Percentiles rank a stretch among this genome's conserved stretches.
phyloP scores from a whole-genome alignment of 2,329 filamentous ascomycete genomes.

The Trichoderma atroviride region DNA sequence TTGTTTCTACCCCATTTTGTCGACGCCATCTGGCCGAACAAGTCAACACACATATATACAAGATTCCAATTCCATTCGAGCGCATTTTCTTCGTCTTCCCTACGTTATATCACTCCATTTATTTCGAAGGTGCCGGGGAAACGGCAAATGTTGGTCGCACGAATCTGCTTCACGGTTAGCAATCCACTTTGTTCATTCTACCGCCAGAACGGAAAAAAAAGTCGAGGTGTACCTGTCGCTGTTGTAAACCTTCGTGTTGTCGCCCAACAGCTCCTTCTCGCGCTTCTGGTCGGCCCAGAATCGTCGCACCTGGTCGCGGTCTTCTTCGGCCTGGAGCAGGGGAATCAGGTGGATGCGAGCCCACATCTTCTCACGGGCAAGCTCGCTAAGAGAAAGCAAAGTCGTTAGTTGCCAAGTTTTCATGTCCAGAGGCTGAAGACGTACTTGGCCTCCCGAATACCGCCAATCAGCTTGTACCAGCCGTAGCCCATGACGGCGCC shows the following conservation, averaged over 20 bases:
- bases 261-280: constrained; percentile 87
- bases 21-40: background rate
- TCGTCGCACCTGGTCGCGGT: constrained; percentile 89
- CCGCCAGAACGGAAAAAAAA: background rate
- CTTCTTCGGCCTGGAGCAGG: constrained; percentile 91
- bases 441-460: constrained; percentile 90
- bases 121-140: constrained; percentile 67
- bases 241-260: constrained; percentile 83
- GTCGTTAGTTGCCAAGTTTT: background rate
- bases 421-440: constrained; percentile 38
- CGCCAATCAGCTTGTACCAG: constrained; percentile 82
- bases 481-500: constrained; percentile 83
- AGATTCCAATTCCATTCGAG: constrained; percentile 9
- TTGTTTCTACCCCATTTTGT: background rate
- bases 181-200: background rate
- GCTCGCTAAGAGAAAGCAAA: constrained; percentile 63
- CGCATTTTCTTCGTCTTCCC: background rate
- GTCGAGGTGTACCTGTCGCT: constrained; percentile 84
- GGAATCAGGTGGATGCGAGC: constrained; percentile 92
- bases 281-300: constrained; percentile 83
- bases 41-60: constrained; percentile 28
- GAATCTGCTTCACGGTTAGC: constrained; percentile 56
- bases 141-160: constrained; percentile 79
- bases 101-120: constrained; percentile 34
- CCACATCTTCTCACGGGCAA: constrained; percentile 98